Percentiles rank a stretch among this genome's conserved stretches.
phyloP scores from a whole-genome alignment of 805 yeast genomes.

The Ogataea angusta region DNA sequence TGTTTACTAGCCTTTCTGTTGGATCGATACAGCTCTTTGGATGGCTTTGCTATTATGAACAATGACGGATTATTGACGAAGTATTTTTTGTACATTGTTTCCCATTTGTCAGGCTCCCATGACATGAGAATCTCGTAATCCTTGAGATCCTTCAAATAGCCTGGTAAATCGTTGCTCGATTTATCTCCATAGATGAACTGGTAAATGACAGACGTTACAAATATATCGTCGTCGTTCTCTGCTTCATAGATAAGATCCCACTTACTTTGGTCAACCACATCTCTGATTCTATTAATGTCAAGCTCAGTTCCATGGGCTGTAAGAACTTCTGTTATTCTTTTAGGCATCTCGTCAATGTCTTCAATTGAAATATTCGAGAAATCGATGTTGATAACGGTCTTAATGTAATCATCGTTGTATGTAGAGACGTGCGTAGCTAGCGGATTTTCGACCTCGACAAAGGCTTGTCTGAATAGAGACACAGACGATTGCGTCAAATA shows the following conservation, averaged over 20 bases:
- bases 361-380: constrained; percentile 77
- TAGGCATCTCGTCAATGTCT: constrained; percentile 51
- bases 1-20: constrained; percentile 50
- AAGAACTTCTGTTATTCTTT: constrained; percentile 48
- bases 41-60: constrained; percentile 70
- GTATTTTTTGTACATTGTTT: constrained; percentile 45
- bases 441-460: constrained; percentile 83
- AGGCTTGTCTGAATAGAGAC: constrained; percentile 63
- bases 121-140: constrained; percentile 56
- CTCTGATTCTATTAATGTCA: constrained; percentile 63
- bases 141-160: constrained; percentile 50
- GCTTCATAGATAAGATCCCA: constrained; percentile 58
- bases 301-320: constrained; percentile 51
- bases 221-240: constrained; percentile 59
- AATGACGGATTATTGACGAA: constrained; percentile 63
- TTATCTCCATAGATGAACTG: constrained; percentile 78
- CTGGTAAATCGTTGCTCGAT: constrained; percentile 54
- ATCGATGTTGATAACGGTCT: constrained; percentile 54
- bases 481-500: constrained; percentile 78
- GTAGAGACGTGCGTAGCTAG: constrained; percentile 67
- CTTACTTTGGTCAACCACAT: constrained; percentile 62
- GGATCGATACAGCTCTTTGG: constrained; percentile 50
- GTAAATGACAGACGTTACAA: constrained; percentile 65
- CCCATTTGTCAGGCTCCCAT: constrained; percentile 75
- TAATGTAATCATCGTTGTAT: constrained; percentile 70